These are phyloP conservation scores for Fusarium longipes DNA, from an alignment of 2,329 filamentous ascomycete genomes.

Conservation along the genomic window DNA sequence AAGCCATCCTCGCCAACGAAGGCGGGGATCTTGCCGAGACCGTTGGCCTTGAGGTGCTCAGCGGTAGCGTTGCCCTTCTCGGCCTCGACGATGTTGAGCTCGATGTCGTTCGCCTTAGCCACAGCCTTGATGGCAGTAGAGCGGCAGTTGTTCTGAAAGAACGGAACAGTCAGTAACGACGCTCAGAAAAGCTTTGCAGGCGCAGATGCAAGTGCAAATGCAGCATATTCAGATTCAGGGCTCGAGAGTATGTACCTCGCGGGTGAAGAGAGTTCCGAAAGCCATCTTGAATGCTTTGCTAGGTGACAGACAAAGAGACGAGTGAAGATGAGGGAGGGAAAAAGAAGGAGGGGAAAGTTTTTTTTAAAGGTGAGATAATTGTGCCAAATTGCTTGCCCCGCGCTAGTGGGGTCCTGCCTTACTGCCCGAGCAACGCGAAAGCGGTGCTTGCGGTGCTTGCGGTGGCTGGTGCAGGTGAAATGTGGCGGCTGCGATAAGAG, in stretches of 20 bases:
- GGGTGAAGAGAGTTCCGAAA: slow-evolving; percentile 98
- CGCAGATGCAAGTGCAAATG: slow-evolving; percentile 11
- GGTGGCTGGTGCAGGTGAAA: slow-evolving; percentile 21
- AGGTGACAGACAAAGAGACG: slow-evolving; percentile 40
- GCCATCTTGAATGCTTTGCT: slow-evolving; percentile 74
- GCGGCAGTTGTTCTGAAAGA: slow-evolving; percentile 83
- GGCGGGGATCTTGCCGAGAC: slow-evolving; percentile 90
- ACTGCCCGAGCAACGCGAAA: slow-evolving; percentile 47
- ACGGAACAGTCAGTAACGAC: slow-evolving; percentile 51
- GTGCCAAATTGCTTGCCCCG: slow-evolving; percentile 51
- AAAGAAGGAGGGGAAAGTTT: slow-evolving; percentile 46
- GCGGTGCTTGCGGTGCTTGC: background rate
- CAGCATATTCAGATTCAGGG: slow-evolving; percentile 33
- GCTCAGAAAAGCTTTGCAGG: slow-evolving; percentile 28
- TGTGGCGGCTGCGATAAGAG: slow-evolving; percentile 7
- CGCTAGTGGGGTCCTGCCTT: slow-evolving; percentile 45
- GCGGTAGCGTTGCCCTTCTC: slow-evolving; percentile 71
- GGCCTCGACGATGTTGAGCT: slow-evolving; percentile 84
- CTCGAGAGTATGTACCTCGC: slow-evolving; percentile 67
- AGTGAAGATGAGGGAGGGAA: slow-evolving; percentile 40
- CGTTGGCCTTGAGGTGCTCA: slow-evolving; percentile 88
- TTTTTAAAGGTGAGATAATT: slow-evolving; percentile 47
- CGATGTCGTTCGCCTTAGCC: slow-evolving; percentile 96
- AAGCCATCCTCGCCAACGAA: slow-evolving; percentile 95
- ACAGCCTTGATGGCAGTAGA: slow-evolving; percentile 89